Conservation (phyloP, 257 asterid genomes). For the Nicotiana tabacum region DNA sequence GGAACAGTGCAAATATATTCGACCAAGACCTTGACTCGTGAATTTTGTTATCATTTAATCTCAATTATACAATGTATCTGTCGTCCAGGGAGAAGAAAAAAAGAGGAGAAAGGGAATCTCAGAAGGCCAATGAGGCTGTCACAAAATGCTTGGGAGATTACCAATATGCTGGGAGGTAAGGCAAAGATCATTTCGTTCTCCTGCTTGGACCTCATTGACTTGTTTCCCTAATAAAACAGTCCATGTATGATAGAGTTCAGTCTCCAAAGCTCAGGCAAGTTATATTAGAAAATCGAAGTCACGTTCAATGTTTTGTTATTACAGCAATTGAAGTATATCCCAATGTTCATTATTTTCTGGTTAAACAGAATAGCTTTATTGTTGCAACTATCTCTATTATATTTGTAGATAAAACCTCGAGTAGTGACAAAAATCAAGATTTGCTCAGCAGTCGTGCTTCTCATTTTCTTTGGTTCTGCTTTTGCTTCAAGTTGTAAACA, state of each 20-base stretch:
- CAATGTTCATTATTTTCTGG: constrained; percentile 4
- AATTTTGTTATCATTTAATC: neutral
- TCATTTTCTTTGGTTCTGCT: neutral
- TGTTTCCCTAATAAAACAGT: neutral
- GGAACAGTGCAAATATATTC: neutral
- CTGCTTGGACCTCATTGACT: neutral
- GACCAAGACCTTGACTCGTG: neutral
- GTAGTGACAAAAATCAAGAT: neutral
- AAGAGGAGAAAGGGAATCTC: constrained; percentile 71
- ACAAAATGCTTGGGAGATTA: constrained; percentile 43
- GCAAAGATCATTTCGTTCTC: constrained; percentile 15
- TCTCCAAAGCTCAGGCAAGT: constrained; percentile 11
- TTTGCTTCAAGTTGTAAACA: constrained; percentile 2
- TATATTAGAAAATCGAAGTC: constrained; percentile 1
- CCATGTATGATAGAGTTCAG: constrained; percentile 12
- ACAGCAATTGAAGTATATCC: constrained; percentile 1
- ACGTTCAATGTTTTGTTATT: neutral
- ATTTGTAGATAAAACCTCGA: neutral
- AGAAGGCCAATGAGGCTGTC: constrained; percentile 80
- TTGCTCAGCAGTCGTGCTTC: neutral
- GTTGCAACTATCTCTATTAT: neutral
- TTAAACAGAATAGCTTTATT: neutral
- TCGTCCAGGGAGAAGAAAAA: constrained; percentile 85
- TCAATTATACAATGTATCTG: neutral
- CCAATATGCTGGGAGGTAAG: constrained; percentile 33